These are phyloP conservation scores for Rosa persica DNA, from an alignment of 306 rosid genomes.

Conservation along the genomic window DNA sequence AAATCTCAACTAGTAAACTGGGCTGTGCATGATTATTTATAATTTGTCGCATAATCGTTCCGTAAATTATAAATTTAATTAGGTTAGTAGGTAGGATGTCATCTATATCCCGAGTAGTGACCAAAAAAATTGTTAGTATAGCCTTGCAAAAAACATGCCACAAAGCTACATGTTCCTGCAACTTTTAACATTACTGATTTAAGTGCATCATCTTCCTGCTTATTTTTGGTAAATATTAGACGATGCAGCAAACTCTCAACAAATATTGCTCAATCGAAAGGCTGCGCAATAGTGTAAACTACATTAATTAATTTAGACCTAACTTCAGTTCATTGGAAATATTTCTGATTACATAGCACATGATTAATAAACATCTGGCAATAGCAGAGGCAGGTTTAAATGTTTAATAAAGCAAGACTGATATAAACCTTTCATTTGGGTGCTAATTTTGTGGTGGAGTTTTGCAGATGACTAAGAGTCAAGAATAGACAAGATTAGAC, in stretches of 20 bases:
- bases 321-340: constrained; percentile 21
- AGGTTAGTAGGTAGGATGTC: background rate
- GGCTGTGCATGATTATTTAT: background rate
- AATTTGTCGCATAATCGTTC: background rate
- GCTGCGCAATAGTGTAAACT: constrained; percentile 7
- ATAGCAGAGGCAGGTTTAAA: background rate
- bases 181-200: background rate
- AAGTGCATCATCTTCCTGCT: background rate
- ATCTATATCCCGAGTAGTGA: background rate
- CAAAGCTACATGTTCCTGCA: background rate
- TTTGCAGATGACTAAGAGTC: background rate
- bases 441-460: background rate
- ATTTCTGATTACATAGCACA: background rate
- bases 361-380: background rate
- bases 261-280: constrained; percentile 11
- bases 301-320: constrained; percentile 16
- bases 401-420: background rate
- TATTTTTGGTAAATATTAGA: background rate
- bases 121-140: background rate
- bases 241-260: background rate
- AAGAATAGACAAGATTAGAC: background rate
- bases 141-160: background rate
- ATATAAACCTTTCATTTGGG: background rate
- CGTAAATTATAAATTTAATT: no score
- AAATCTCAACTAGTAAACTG: no score